Percentiles rank a stretch among this genome's conserved stretches.
These are phyloP conservation scores for Penicillium nucicola DNA, from an alignment of 495 filamentous ascomycete genomes.

Conservation along the genomic window DNA sequence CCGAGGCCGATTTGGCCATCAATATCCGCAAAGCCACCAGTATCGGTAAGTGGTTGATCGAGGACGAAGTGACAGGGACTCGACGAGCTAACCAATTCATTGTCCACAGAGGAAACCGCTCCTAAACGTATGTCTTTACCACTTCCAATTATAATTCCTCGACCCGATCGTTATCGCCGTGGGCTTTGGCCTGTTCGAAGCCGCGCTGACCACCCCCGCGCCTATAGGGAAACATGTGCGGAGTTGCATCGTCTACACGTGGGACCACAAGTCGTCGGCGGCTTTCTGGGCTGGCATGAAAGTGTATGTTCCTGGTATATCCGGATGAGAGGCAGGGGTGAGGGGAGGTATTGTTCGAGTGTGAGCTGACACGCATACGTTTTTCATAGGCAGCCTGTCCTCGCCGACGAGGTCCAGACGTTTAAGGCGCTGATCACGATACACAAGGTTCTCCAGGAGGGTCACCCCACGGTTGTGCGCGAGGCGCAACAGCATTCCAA, in stretches of 20 bases:
- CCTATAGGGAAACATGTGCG: slow-evolving; percentile 86
- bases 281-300: slow-evolving; percentile 99
- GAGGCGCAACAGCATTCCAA: slow-evolving; percentile 85
- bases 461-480: slow-evolving; percentile 79
- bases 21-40: slow-evolving; percentile 97
- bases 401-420: slow-evolving; percentile 92
- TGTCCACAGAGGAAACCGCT: slow-evolving; percentile 74
- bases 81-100: slow-evolving; percentile 26
- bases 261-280: slow-evolving; percentile 96
- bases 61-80: slow-evolving; percentile 6
- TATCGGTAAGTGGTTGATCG: slow-evolving; percentile 52
- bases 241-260: slow-evolving; percentile 97
- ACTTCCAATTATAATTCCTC: not conserved
- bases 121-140: slow-evolving; percentile 69
- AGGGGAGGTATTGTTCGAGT: not conserved
- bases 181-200: not conserved
- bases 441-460: slow-evolving; percentile 96
- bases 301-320: slow-evolving; percentile 59
- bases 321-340: not conserved
- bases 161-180: slow-evolving; percentile 9
- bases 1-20: slow-evolving; percentile 88
- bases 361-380: slow-evolving; percentile 5
- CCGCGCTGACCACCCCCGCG: slow-evolving; percentile 2
- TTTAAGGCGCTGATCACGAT: slow-evolving; percentile 91
- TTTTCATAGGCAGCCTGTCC: slow-evolving; percentile 74